These are phyloP conservation scores for Niebla homalea DNA, from an alignment of 495 filamentous ascomycete species.

Conservation along the genomic window DNA sequence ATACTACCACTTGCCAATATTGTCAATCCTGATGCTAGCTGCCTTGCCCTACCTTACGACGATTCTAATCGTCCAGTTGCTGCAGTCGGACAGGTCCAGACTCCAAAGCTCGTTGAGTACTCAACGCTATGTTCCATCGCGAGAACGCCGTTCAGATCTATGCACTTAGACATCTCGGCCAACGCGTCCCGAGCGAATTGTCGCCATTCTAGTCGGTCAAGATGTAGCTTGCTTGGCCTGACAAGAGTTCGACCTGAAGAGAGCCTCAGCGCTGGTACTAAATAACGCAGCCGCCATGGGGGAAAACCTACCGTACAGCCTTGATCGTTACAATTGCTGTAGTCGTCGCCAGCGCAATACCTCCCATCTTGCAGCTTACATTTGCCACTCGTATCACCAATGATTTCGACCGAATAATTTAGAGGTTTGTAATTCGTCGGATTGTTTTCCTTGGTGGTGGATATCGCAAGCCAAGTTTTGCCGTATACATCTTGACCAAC, in stretches of 20 bases:
- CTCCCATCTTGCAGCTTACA: slow-evolving; percentile 62
- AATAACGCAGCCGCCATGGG: not conserved
- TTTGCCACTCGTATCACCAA: slow-evolving; percentile 46
- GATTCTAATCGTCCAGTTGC: too few species aligned
- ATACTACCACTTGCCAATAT: not conserved
- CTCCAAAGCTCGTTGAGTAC: too few species aligned
- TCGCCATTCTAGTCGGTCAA: slow-evolving; percentile 14
- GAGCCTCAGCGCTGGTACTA: slow-evolving; percentile 6
- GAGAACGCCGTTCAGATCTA: too few species aligned
- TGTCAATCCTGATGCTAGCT: not conserved
- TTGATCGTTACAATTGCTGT: slow-evolving; percentile 23
- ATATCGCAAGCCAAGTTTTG: slow-evolving; percentile 69
- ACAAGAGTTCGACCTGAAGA: slow-evolving; percentile 30
- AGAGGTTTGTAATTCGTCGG: slow-evolving; percentile 47
- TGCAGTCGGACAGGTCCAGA: too few species aligned
- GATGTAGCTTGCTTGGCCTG: slow-evolving; percentile 34
- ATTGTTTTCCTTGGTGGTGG: slow-evolving; percentile 51
- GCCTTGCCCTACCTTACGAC: too few species aligned
- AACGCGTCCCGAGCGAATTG: too few species aligned
- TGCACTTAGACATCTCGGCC: too few species aligned
- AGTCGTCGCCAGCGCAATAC: slow-evolving; percentile 36
- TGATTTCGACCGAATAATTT: slow-evolving; percentile 62
- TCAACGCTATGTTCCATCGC: too few species aligned
- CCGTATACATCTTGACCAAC: slow-evolving; percentile 51
- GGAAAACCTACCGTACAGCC: slow-evolving; percentile 57